Evolutionary conservation across 768 basidiomycete species (phyloP).

Genomic region (Termitomyces sp.): DNA sequence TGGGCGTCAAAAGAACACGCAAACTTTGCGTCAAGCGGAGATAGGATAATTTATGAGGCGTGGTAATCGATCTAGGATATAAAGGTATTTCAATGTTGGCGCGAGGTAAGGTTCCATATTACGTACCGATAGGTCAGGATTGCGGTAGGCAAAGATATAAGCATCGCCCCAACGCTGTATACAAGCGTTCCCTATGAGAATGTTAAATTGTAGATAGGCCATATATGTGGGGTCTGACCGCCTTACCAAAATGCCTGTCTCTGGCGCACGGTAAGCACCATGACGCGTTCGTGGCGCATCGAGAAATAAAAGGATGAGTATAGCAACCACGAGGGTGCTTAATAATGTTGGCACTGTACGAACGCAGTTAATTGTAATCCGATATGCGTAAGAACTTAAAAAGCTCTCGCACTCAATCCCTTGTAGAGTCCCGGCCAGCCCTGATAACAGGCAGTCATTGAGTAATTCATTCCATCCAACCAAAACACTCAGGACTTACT

Average conservation of each 20-base stretch:
- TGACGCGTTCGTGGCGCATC: constrained; percentile 59
- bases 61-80: constrained; percentile 67
- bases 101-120: neutral
- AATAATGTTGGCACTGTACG: constrained; percentile 38
- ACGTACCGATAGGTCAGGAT: constrained; percentile 76
- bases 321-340: constrained; percentile 52
- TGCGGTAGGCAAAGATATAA: constrained; percentile 64
- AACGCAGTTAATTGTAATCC: neutral
- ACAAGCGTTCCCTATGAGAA: constrained; percentile 47
- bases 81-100: constrained; percentile 1
- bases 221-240: neutral
- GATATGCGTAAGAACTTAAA: neutral
- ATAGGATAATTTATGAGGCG: constrained; percentile 73
- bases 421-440: constrained; percentile 78
- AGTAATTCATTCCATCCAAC: neutral
- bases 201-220: neutral
- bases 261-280: constrained; percentile 62
- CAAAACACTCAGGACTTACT: constrained; percentile 32
- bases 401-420: constrained; percentile 55
- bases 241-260: constrained; percentile 47
- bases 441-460: constrained; percentile 21
- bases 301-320: constrained; percentile 55
- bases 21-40: constrained; percentile 55
- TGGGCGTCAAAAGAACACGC: constrained; percentile 74
- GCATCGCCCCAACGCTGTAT: constrained; percentile 63